Conservation (phyloP, 768 basidiomycete species). For the Nidularia sp. region DNA sequence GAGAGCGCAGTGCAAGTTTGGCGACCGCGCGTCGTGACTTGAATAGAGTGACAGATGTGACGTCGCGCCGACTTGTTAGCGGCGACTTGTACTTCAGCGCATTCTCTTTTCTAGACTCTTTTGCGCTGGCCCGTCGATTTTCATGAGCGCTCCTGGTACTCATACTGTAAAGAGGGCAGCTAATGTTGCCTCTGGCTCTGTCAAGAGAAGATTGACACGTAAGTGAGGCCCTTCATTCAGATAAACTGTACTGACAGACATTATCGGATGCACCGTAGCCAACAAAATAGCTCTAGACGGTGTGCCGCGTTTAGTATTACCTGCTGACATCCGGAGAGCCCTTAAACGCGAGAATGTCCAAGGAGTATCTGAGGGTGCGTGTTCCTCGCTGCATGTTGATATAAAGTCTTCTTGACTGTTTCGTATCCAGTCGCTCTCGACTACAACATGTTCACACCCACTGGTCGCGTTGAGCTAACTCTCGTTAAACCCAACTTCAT, state of each 20-base stretch:
- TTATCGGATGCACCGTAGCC: too few species aligned
- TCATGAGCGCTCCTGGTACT: neutral
- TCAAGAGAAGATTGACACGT: neutral
- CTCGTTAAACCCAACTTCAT: slow-evolving; percentile 44
- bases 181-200: neutral
- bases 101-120: neutral
- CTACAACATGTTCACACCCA: slow-evolving; percentile 58
- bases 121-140: neutral
- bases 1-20: neutral
- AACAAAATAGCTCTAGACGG: slow-evolving; percentile 44
- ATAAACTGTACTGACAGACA: too few species aligned
- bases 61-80: too few species aligned
- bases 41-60: too few species aligned
- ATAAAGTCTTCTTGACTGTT: neutral
- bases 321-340: slow-evolving; percentile 49
- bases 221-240: neutral
- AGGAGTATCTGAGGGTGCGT: slow-evolving; percentile 43
- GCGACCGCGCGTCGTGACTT: neutral
- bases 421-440: slow-evolving; percentile 46
- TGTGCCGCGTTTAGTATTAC: slow-evolving; percentile 49
- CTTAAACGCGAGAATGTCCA: slow-evolving; percentile 34
- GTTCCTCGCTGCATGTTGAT: neutral
- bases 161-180: too few species aligned
- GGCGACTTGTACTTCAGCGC: neutral
- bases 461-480: slow-evolving; percentile 52